phyloP scores from a whole-genome alignment of 1,139 yeast species.

The Wickerhamomyces sp. region DNA sequence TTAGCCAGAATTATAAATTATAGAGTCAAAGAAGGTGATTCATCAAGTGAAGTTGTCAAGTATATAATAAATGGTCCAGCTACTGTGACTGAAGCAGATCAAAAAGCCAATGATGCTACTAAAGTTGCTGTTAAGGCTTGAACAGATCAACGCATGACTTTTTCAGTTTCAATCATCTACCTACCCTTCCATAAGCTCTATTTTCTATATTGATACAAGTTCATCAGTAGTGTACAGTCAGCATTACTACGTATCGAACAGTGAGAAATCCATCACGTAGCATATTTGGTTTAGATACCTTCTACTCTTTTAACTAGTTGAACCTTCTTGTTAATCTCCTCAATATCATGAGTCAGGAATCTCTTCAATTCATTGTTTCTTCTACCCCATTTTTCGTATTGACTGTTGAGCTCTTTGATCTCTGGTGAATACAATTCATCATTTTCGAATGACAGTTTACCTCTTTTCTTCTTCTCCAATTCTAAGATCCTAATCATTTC shows the following conservation, averaged over 20 bases:
- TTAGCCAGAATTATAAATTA: slow-evolving; percentile 62
- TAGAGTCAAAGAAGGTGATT: slow-evolving; percentile 49
- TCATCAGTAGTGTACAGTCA: too few species aligned
- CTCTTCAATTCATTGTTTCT: slow-evolving; percentile 36
- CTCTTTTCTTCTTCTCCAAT: slow-evolving; percentile 18
- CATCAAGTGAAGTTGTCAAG: slow-evolving; percentile 46
- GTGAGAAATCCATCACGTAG: too few species aligned
- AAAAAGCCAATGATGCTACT: slow-evolving; percentile 1
- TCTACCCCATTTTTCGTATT: slow-evolving; percentile 38
- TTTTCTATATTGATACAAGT: too few species aligned
- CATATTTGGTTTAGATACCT: neutral
- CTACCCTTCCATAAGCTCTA: too few species aligned
- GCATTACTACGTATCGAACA: too few species aligned
- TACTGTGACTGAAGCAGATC: slow-evolving; percentile 4
- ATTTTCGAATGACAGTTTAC: slow-evolving; percentile 13
- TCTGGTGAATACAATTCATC: slow-evolving; percentile 18
- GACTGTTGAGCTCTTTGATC: slow-evolving; percentile 8
- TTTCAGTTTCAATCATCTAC: too few species aligned
- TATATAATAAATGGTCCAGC: slow-evolving; percentile 52
- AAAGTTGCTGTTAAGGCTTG: slow-evolving; percentile 4
- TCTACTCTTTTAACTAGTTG: slow-evolving; percentile 27
- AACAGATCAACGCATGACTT: neutral
- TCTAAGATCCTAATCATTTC: slow-evolving; percentile 15
- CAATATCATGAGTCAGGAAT: slow-evolving; percentile 34
- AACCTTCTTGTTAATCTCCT: slow-evolving; percentile 30